Evolutionary conservation across 768 basidiomycete species (phyloP).

Genomic region (Auriscalpium microsporum): DNA sequence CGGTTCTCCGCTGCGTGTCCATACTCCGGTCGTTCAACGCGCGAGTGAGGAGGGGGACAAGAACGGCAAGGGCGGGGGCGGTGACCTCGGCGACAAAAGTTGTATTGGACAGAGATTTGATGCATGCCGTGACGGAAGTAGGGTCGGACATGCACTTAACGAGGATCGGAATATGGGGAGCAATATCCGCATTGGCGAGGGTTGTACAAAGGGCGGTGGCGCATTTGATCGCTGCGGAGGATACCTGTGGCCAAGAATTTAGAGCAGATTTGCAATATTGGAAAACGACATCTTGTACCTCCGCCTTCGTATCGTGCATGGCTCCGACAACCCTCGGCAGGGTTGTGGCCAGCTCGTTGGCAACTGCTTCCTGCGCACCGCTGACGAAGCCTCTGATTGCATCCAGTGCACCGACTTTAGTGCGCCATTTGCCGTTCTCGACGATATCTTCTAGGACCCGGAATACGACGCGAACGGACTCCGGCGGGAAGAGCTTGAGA

Average conservation of each 20-base stretch:
- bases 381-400: constrained; percentile 69
- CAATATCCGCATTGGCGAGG: constrained; percentile 87
- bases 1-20: constrained; percentile 91
- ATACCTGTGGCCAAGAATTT: constrained; percentile 47
- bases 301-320: constrained; percentile 95
- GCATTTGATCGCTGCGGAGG: constrained; percentile 78
- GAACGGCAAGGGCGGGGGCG: constrained; percentile 90
- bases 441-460: constrained; percentile 63
- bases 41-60: constrained; percentile 84
- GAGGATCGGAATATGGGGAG: constrained; percentile 78
- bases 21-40: constrained; percentile 93
- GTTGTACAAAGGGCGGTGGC: constrained; percentile 84
- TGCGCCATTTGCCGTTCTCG: constrained; percentile 85
- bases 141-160: constrained; percentile 95
- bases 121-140: constrained; percentile 78
- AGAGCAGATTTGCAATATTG: background rate
- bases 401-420: constrained; percentile 89
- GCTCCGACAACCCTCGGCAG: constrained; percentile 82
- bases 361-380: constrained; percentile 65
- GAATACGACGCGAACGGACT: constrained; percentile 65
- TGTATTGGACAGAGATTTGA: constrained; percentile 90
- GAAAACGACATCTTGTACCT: constrained; percentile 41
- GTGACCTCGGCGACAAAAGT: constrained; percentile 98
- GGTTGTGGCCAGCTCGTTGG: constrained; percentile 70
- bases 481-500: constrained; percentile 76